Evolutionary conservation across 202 grass and related monocot genomes (phyloP).

Genomic region (Zizania palustris): DNA sequence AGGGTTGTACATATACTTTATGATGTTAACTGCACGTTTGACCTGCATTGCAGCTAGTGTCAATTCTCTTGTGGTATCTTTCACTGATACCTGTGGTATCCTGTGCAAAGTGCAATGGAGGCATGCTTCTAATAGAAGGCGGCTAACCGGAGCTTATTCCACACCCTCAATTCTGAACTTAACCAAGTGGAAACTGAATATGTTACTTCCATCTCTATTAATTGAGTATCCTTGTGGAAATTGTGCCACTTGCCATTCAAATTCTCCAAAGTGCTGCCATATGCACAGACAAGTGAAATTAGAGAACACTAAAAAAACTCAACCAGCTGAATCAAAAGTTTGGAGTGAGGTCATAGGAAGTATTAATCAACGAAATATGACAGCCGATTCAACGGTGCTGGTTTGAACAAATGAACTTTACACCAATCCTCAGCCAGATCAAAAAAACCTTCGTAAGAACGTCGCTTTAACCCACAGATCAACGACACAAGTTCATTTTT

Average conservation of each 20-base stretch:
- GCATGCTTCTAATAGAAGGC: not conserved
- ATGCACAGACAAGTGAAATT: not conserved
- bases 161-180: not conserved
- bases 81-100: not conserved
- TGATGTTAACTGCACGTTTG: not conserved
- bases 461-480: not conserved
- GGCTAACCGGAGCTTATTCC: not conserved
- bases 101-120: not conserved
- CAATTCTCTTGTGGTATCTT: not conserved
- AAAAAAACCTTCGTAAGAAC: not conserved
- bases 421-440: not conserved
- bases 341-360: not conserved
- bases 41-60: not conserved
- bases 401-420: constrained; percentile 24
- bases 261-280: not conserved
- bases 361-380: constrained; percentile 20
- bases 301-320: not conserved
- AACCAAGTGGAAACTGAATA: not conserved
- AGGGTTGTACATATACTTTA: constrained; percentile 26
- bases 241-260: not conserved
- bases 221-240: not conserved
- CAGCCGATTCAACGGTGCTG: constrained; percentile 22
- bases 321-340: constrained; percentile 7
- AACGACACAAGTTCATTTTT: not conserved
- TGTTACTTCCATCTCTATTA: not conserved